A percentile compares a stretch with the other conserved stretches of the same genome.
These are phyloP conservation scores for Candida anutae DNA, from an alignment of 1,139 yeast species.

Conservation along the genomic window DNA sequence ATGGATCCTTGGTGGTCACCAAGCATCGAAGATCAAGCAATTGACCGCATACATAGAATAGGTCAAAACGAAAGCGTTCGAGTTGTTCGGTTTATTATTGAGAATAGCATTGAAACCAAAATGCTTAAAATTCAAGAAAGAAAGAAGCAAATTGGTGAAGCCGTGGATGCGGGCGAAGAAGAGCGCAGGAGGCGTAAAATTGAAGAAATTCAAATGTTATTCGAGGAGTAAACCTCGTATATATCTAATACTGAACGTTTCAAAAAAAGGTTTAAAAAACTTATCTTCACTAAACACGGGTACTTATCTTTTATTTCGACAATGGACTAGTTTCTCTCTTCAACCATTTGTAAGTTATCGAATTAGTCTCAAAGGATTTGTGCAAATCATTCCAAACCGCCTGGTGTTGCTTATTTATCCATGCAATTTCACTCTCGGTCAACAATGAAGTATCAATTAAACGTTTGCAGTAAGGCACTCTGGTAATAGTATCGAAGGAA, in stretches of 20 bases:
- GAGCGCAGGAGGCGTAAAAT: slow-evolving; percentile 64
- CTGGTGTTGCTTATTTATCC: slow-evolving; percentile 66
- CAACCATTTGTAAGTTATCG: slow-evolving; percentile 63
- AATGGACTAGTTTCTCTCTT: slow-evolving; percentile 57
- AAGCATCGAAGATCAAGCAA: slow-evolving; percentile 90
- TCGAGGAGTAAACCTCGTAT: slow-evolving; percentile 36
- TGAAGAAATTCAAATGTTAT: slow-evolving; percentile 74
- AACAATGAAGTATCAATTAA: slow-evolving; percentile 56
- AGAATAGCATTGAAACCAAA: slow-evolving; percentile 81
- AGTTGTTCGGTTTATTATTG: slow-evolving; percentile 74
- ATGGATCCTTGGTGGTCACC: slow-evolving; percentile 99
- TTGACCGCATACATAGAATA: slow-evolving; percentile 87
- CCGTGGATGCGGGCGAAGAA: slow-evolving; percentile 74
- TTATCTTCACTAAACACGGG: background rate
- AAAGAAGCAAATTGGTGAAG: slow-evolving; percentile 79
- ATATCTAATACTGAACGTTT: background rate
- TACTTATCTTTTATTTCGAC: slow-evolving; percentile 2
- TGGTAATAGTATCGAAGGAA: slow-evolving; percentile 78
- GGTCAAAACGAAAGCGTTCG: slow-evolving; percentile 74
- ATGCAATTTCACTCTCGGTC: slow-evolving; percentile 50
- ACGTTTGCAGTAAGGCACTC: slow-evolving; percentile 78
- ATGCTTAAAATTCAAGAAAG: slow-evolving; percentile 85
- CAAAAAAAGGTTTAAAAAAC: background rate
- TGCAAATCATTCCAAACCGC: slow-evolving; percentile 52
- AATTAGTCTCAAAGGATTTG: slow-evolving; percentile 39